Evolutionary conservation across 1,139 yeast genomes (phyloP).

Genomic region (Diutina siamensis): DNA sequence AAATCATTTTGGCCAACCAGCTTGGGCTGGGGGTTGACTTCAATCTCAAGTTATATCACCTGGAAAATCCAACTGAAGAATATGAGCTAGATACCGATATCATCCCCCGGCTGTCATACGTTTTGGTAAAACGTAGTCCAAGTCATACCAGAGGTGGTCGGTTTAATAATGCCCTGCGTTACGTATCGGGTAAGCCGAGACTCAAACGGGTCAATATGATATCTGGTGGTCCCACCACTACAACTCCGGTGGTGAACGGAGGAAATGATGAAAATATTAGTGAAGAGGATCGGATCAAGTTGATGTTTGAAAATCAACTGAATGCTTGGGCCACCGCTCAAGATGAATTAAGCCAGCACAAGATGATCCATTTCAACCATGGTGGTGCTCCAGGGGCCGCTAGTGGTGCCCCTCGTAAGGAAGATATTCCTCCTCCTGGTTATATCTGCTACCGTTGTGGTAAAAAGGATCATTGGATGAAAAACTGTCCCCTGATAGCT

Average conservation of each 20-base stretch:
- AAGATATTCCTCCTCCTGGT: conserved; percentile 86
- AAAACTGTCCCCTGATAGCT: conserved; percentile 85
- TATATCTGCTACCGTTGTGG: conserved; percentile 96
- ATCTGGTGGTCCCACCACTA: not conserved
- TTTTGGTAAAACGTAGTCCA: conserved; percentile 73
- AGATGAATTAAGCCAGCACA: conserved; percentile 73
- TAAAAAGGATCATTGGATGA: conserved; percentile 92
- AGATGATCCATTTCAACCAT: conserved; percentile 39
- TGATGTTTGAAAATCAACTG: conserved; percentile 88
- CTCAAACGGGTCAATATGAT: conserved; percentile 21
- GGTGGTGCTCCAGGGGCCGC: conserved; percentile 13
- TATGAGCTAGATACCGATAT: conserved; percentile 88
- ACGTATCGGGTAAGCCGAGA: conserved; percentile 78
- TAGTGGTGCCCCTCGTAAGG: conserved; percentile 13
- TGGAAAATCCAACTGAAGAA: conserved; percentile 62
- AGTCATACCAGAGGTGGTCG: conserved; percentile 20
- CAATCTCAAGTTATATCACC: conserved; percentile 54
- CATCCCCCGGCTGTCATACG: conserved; percentile 78
- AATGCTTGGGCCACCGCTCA: conserved; percentile 94
- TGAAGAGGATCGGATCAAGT: conserved; percentile 81
- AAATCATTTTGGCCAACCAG: conserved; percentile 71
- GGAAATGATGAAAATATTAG: conserved; percentile 27
- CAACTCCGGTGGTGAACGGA: not conserved
- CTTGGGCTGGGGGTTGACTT: conserved; percentile 79
- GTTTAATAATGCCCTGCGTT: conserved; percentile 48